These are phyloP conservation scores for Lentinula aciculospora DNA, from an alignment of 768 basidiomycete species.

Conservation along the genomic window DNA sequence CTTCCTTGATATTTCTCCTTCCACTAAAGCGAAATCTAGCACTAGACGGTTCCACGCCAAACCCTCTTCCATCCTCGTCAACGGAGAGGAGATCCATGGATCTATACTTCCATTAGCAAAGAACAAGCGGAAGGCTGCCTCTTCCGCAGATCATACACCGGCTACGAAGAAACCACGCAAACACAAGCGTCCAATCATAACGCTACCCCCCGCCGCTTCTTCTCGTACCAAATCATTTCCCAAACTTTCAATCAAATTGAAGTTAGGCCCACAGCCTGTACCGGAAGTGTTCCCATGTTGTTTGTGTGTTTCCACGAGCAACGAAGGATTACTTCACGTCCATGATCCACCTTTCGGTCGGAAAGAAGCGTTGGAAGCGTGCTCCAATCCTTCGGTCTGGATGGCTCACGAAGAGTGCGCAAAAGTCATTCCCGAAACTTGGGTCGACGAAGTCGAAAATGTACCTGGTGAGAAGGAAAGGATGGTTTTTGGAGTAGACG, in stretches of 20 bases:
- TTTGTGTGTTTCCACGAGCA: conserved; percentile 52
- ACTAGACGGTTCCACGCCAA: conserved; percentile 13
- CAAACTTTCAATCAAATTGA: conserved; percentile 57
- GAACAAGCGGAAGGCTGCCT: conserved; percentile 35
- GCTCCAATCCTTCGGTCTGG: conserved; percentile 47
- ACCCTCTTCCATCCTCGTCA: neutral
- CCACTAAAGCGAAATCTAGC: conserved; percentile 11
- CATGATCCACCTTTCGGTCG: conserved; percentile 58
- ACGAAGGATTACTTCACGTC: conserved; percentile 56
- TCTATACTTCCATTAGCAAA: conserved; percentile 5
- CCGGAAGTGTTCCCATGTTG: conserved; percentile 60
- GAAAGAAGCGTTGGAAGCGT: conserved; percentile 45
- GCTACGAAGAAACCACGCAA: conserved; percentile 43
- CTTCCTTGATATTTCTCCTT: neutral
- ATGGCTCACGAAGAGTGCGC: conserved; percentile 81
- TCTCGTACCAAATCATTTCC: conserved; percentile 10
- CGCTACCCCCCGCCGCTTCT: conserved; percentile 11
- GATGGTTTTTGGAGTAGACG: conserved; percentile 80
- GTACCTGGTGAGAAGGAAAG: conserved; percentile 36
- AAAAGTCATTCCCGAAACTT: conserved; percentile 82
- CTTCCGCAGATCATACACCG: conserved; percentile 27
- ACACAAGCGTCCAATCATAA: conserved; percentile 24
- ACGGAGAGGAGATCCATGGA: conserved; percentile 1
- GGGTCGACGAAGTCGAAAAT: conserved; percentile 68
- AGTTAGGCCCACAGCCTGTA: conserved; percentile 56